These are phyloP conservation scores for Marasmius tenuissimus DNA, from an alignment of 1,284 basidiomycete species.

Conservation along the genomic window DNA sequence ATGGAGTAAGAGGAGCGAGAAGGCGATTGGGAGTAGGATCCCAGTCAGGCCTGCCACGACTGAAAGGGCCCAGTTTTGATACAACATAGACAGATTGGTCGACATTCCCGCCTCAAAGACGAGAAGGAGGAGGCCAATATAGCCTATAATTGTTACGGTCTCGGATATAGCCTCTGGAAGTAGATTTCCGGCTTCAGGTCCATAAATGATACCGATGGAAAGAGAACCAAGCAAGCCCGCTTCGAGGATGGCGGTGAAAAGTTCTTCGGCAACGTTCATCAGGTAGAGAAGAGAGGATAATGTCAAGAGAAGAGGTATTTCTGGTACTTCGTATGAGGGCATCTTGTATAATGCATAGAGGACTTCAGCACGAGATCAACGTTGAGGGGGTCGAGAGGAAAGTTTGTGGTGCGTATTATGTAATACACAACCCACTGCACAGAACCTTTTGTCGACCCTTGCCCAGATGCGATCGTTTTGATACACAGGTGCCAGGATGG, in stretches of 20 bases:
- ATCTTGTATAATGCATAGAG: slow-evolving; percentile 7
- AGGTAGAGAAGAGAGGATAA: slow-evolving; percentile 6
- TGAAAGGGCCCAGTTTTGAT: slow-evolving; percentile 32
- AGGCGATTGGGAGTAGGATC: slow-evolving; percentile 33
- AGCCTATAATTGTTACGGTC: slow-evolving; percentile 31
- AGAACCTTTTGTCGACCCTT: too few species aligned
- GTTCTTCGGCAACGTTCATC: slow-evolving; percentile 20
- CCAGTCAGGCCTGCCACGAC: slow-evolving; percentile 34
- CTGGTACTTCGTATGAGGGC: slow-evolving; percentile 7
- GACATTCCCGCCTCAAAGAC: slow-evolving; percentile 38
- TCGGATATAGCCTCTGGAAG: slow-evolving; percentile 27
- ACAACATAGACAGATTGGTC: slow-evolving; percentile 30
- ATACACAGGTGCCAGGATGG: too few species aligned
- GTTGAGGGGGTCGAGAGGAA: too few species aligned
- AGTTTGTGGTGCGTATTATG: too few species aligned
- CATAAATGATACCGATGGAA: slow-evolving; percentile 32
- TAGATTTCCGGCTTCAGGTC: slow-evolving; percentile 29
- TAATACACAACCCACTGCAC: too few species aligned
- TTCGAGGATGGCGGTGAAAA: slow-evolving; percentile 25
- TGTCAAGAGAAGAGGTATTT: slow-evolving; percentile 19
- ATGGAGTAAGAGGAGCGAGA: slow-evolving; percentile 33
- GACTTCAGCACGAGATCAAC: not conserved
- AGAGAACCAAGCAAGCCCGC: slow-evolving; percentile 35
- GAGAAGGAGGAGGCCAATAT: slow-evolving; percentile 35
- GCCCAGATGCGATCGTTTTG: too few species aligned